Base-by-base conservation (phyloP, 805 yeast species). In the Blastobotrys parvus region DNA sequence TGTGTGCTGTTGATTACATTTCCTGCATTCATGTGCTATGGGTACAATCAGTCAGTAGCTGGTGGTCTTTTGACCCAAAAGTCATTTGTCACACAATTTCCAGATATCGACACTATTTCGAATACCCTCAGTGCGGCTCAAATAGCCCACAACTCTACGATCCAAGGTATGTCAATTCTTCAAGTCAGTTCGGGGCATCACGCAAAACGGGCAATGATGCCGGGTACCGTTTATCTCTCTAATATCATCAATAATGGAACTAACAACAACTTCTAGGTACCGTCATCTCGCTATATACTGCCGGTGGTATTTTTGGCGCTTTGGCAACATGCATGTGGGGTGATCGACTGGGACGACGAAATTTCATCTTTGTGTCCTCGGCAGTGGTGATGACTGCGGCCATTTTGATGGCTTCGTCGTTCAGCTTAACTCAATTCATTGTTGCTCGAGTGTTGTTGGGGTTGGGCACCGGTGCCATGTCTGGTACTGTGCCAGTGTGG, bases 231-330 rank as follows among this genome's bases (percentile, higher is more conserved):
- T n/a, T n/a, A n/a, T n/a, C n/a, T n/a, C n/a, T n/a, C n/a, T n/a
- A n/a, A n/a, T n/a, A n/a, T n/a, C n/a, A n/a, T n/a, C n/a, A n/a
- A n/a, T n/a, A n/a, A n/a, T n/a, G n/a, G n/a, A n/a, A n/a, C 7
- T 8, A 25, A 25, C 7, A 25, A 25, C 7, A 25, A 8, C 7
- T 8, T 25, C 7, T 25, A 25, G 29, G 29, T 25, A 53, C 59
- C 17, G 48, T 57, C 7, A 58, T 60, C 3, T 60, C 64, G 3
- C 35, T 59, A 3, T 80, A 81, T 50, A 86, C 82, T 27, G 57
- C 80, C 20, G 90, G 89, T 33, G 80, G 87, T 62, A 77, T 81
- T 60, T 64, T 72, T 51, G 86, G 86, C 49, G 81, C 85, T 4
- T 54, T 80, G 25, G 63, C 74, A 37, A 78, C 78, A 15, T 70